Evolutionary conservation across 164 flowering plant genomes (phyloP), one percentile per base, ranked within the genome.

Genomic region (Vitis rupestris): DNA sequence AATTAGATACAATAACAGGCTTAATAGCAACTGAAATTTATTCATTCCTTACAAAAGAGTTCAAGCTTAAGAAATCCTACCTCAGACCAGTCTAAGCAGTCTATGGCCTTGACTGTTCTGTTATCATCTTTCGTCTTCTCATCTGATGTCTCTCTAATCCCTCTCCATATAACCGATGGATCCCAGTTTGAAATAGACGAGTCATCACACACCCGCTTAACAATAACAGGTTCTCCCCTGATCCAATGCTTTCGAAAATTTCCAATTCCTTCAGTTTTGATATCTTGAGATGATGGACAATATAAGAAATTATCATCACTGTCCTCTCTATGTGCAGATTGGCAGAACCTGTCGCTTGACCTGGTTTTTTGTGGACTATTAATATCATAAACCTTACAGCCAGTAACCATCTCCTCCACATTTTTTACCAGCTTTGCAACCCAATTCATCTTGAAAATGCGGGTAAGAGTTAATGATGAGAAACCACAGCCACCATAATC

Each of bases 401-500:
- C 97, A 76, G 78, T 81, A 65, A 95, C 96, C 93, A 95, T 87
- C 82, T 95, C 98, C 79, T 93, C 98, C n/a, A 85, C 88, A 84
- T 85, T 87, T 81, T 93, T 95, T 31, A 89, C 92, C 67, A 95
- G 84, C 72, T 91, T 95, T 54, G 97, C 96, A 75, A 93, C 96
- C 99, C 99, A 95, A 64, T 95, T 95, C 86, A 91, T 87, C 87
- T 93, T 95, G 72, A 93, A 95, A 48, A 93, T 90, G 70, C 99
- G 89, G 69, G 78, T 82, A 52, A 95, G 81, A 31, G 79, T 74
- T 76, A 95, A 72, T 14, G 82, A 70, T 37, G 77, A 67, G 72
- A 67, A 81, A 64, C 89, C 88, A 81, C 98, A 92, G 69, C 95
- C 98, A 73, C 93, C 94, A 85, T 76, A 82, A 60, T 82, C 88